Conservation (phyloP, 345 rosid species). For the Acer campestre region DNA sequence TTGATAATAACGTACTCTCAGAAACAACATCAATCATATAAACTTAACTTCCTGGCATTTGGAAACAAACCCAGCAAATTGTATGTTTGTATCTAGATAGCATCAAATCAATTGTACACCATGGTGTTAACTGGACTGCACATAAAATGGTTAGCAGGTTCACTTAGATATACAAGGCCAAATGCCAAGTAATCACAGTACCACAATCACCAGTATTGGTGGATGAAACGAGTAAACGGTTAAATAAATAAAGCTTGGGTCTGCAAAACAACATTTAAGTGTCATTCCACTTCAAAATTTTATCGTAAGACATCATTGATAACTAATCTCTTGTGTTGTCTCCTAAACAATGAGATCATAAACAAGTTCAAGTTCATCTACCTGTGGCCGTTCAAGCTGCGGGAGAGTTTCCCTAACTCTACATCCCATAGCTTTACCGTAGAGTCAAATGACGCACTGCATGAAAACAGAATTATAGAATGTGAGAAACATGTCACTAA, state of each 20-base stretch:
- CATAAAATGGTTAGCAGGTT: neutral
- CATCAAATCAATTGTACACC: neutral
- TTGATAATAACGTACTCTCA: slow-evolving; percentile 15
- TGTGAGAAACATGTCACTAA: neutral
- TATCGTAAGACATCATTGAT: neutral
- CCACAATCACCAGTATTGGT: neutral
- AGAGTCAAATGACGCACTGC: slow-evolving; percentile 98
- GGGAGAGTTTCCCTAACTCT: slow-evolving; percentile 81
- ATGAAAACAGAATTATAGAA: slow-evolving; percentile 16
- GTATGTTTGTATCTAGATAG: too few species aligned
- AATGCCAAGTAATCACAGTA: neutral
- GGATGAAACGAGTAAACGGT: neutral
- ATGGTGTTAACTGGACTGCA: neutral
- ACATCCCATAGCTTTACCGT: slow-evolving; percentile 98
- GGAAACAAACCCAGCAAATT: too few species aligned
- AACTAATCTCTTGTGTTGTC: neutral
- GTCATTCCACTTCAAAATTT: neutral
- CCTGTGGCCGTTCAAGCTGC: slow-evolving; percentile 95
- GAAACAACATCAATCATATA: neutral
- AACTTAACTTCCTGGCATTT: too few species aligned
- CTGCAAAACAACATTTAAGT: neutral
- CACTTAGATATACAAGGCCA: neutral
- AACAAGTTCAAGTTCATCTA: slow-evolving; percentile 23
- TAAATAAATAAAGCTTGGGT: neutral
- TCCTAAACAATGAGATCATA: neutral